These are phyloP conservation scores for Stenogyne calaminthoides DNA, from an alignment of 305 asterid genomes.

Conservation along the genomic window DNA sequence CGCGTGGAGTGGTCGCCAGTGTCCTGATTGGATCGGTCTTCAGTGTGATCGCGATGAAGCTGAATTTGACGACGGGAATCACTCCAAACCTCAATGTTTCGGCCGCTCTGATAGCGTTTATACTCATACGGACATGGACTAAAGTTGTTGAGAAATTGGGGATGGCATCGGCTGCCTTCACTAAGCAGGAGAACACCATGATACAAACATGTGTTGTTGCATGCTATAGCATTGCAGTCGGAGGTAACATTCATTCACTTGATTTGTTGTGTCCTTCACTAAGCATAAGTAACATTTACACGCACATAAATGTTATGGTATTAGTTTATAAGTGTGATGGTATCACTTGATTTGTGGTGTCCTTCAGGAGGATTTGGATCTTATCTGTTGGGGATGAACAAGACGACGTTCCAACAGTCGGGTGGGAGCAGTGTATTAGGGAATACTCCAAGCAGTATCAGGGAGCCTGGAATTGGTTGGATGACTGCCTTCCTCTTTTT, in stretches of 20 bases:
- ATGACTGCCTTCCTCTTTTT: slow-evolving; percentile 51
- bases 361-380: slow-evolving; percentile 74
- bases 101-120: slow-evolving; percentile 62
- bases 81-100: slow-evolving; percentile 69
- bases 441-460: slow-evolving; percentile 54
- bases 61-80: slow-evolving; percentile 67
- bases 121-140: slow-evolving; percentile 54
- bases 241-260: slow-evolving; percentile 38
- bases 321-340: too few species aligned
- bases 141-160: slow-evolving; percentile 45
- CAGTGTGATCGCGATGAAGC: slow-evolving; percentile 68
- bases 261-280: too few species aligned
- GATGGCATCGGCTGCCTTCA: slow-evolving; percentile 49
- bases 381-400: slow-evolving; percentile 69
- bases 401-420: slow-evolving; percentile 56
- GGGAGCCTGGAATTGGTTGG: slow-evolving; percentile 73
- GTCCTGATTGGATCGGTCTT: slow-evolving; percentile 52
- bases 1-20: slow-evolving; percentile 50
- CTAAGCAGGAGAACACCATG: slow-evolving; percentile 76
- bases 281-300: too few species aligned
- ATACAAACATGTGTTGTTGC: slow-evolving; percentile 76
- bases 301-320: too few species aligned
- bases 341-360: too few species aligned
- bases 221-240: slow-evolving; percentile 66
- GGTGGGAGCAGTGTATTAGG: slow-evolving; percentile 52